Evolutionary conservation across 1,284 basidiomycete species (phyloP).

Genomic region (Ceratobasidium sp.): DNA sequence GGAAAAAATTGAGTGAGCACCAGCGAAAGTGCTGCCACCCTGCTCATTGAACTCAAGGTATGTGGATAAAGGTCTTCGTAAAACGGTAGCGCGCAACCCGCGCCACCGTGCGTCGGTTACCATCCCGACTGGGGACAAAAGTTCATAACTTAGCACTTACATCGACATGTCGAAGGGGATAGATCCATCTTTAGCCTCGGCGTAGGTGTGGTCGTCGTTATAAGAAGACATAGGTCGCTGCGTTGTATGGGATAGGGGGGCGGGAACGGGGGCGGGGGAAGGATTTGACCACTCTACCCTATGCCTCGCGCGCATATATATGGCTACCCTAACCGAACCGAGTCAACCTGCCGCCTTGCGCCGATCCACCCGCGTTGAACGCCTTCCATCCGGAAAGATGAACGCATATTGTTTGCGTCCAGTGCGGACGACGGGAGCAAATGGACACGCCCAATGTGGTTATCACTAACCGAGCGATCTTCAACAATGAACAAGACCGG

Average conservation of each 20-base stretch:
- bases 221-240: neutral
- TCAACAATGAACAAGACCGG: too few relatives aligned
- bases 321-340: too few relatives aligned
- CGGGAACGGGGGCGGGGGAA: too few relatives aligned
- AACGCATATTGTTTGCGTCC: neutral
- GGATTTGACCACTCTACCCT: too few relatives aligned
- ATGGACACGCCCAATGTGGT: neutral
- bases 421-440: neutral
- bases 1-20: neutral
- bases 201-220: neutral
- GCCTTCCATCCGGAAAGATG: too few relatives aligned
- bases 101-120: neutral
- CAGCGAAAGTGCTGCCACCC: neutral
- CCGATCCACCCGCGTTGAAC: too few relatives aligned
- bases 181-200: neutral
- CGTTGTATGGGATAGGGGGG: neutral
- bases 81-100: neutral
- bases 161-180: neutral
- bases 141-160: neutral
- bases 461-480: neutral
- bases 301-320: neutral
- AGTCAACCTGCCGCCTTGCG: too few relatives aligned
- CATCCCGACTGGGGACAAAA: neutral
- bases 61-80: constrained; percentile 3
- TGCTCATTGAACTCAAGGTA: neutral